Evolutionary conservation across 192 early-diverging fungal genomes (phyloP).

Genomic region (Mortierella alpina): DNA sequence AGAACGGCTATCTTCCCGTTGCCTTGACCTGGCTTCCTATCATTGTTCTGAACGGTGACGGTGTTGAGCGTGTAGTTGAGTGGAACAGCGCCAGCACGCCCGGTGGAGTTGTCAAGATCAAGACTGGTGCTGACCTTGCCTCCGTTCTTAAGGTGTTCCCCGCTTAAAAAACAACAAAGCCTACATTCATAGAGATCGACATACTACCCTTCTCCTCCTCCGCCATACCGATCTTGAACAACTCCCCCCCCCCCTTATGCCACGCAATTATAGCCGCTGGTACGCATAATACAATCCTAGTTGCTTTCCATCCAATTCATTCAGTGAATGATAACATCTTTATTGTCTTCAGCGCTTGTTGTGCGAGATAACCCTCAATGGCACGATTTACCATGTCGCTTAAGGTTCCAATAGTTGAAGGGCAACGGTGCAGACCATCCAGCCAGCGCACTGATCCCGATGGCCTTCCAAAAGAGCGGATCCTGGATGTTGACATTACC

Average conservation of each 20-base stretch:
- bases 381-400: slow-evolving; percentile 62
- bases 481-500: slow-evolving; percentile 56
- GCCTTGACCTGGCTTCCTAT: slow-evolving; percentile 2
- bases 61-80: slow-evolving; percentile 22
- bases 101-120: not conserved
- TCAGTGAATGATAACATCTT: too few relatives aligned
- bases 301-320: too few relatives aligned
- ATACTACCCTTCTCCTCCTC: too few relatives aligned
- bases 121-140: slow-evolving; percentile 35
- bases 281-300: too few relatives aligned
- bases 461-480: slow-evolving; percentile 60
- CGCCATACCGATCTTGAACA: too few relatives aligned
- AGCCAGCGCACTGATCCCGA: slow-evolving; percentile 44
- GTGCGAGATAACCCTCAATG: slow-evolving; percentile 38
- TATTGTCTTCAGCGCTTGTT: too few relatives aligned
- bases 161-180: too few relatives aligned
- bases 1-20: slow-evolving; percentile 23
- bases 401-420: slow-evolving; percentile 67
- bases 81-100: slow-evolving; percentile 1
- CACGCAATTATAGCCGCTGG: too few relatives aligned
- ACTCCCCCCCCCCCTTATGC: too few relatives aligned
- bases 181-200: too few relatives aligned
- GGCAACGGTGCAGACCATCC: slow-evolving; percentile 65
- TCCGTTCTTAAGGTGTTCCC: slow-evolving; percentile 10
- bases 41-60: slow-evolving; percentile 26